These are phyloP conservation scores for Daldinia decipiens DNA, from an alignment of 495 filamentous ascomycete species.

Conservation along the genomic window DNA sequence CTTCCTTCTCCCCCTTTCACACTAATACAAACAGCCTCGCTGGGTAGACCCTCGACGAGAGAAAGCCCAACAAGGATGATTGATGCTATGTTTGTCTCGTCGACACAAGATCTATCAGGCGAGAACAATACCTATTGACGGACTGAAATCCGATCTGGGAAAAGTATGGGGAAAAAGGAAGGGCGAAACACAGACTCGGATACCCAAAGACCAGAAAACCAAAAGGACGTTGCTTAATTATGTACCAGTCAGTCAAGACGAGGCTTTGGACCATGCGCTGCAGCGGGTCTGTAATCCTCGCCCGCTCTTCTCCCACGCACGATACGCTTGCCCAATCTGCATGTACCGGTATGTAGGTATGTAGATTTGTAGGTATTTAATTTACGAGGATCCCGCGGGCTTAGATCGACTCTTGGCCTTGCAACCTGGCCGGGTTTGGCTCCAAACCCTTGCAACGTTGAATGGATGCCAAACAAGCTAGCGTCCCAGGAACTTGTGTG, in stretches of 20 bases:
- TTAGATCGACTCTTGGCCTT: constrained; percentile 47
- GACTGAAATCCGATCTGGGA: constrained; percentile 40
- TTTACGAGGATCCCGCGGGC: constrained; percentile 46
- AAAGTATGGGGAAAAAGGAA: constrained; percentile 41
- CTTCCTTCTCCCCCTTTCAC: constrained; percentile 27
- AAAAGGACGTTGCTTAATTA: constrained; percentile 46
- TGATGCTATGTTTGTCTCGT: constrained; percentile 36
- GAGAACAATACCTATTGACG: constrained; percentile 41
- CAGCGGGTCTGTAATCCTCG: constrained; percentile 46
- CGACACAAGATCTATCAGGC: constrained; percentile 34
- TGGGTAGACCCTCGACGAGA: constrained; percentile 30
- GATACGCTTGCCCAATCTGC: constrained; percentile 40
- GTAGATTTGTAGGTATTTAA: constrained; percentile 40
- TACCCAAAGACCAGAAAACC: constrained; percentile 35
- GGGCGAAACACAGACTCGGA: constrained; percentile 41
- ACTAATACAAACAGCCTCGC: constrained; percentile 39
- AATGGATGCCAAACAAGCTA: constrained; percentile 46
- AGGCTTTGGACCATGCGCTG: constrained; percentile 50
- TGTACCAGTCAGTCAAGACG: constrained; percentile 50
- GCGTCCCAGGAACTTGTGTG: constrained; percentile 42
- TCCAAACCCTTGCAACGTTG: constrained; percentile 41
- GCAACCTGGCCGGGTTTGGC: constrained; percentile 44
- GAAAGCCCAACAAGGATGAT: constrained; percentile 39
- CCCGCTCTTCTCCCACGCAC: constrained; percentile 31
- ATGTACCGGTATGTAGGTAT: constrained; percentile 44